Percentiles rank a stretch among this genome's conserved stretches.
phyloP scores from a whole-genome alignment of 1,139 yeast species.

The Suhomyces yuchorum region DNA sequence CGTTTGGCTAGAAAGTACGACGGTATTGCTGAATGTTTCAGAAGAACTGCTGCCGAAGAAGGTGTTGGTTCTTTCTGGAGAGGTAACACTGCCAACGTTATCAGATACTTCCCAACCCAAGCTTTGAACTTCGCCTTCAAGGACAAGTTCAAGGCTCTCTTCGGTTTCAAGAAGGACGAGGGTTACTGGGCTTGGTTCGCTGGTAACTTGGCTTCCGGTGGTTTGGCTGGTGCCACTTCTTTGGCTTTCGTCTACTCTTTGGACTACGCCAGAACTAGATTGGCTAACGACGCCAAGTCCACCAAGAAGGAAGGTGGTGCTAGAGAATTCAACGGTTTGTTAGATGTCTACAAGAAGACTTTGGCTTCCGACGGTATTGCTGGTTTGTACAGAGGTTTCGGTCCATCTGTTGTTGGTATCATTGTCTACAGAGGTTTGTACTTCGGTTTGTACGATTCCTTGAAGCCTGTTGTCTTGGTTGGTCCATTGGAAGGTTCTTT shows the following conservation, averaged over 20 bases:
- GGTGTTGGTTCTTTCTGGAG: constrained; percentile 56
- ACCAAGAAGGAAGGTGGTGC: constrained; percentile 49
- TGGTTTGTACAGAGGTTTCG: constrained; percentile 61
- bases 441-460: constrained; percentile 57
- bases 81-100: constrained; percentile 59
- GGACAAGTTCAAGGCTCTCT: constrained; percentile 53
- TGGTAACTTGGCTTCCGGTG: constrained; percentile 61
- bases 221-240: constrained; percentile 58
- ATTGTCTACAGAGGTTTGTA: constrained; percentile 59
- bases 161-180: constrained; percentile 56
- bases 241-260: constrained; percentile 57
- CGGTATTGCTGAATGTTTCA: constrained; percentile 55
- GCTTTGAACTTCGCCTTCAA: constrained; percentile 57
- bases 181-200: constrained; percentile 54
- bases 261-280: constrained; percentile 59
- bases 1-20: constrained; percentile 53
- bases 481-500: constrained; percentile 59
- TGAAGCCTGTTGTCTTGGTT: constrained; percentile 56
- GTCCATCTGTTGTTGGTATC: constrained; percentile 56
- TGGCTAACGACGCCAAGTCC: constrained; percentile 58
- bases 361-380: constrained; percentile 58
- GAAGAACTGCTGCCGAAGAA: constrained; percentile 55
- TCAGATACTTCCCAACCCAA: constrained; percentile 60
- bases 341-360: constrained; percentile 56
- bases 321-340: constrained; percentile 56